Base-by-base conservation (phyloP, 1,284 basidiomycete species). In the Sanghuangporus weigelae region DNA sequence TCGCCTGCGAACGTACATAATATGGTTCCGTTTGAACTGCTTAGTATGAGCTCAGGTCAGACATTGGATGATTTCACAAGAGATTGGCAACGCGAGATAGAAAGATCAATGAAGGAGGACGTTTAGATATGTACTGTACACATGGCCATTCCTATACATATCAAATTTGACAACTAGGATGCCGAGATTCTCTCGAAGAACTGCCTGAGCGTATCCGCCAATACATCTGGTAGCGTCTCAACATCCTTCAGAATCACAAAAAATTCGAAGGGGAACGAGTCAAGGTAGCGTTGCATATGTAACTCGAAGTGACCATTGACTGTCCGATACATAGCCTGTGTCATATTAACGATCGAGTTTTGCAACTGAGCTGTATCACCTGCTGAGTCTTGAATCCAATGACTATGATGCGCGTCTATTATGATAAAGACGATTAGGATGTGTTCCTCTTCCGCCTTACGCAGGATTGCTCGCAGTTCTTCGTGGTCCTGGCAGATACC, bases 261-360 rank as follows among this genome's bases (percentile, higher is more conserved):
- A 74, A 97, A 97, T 77, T 98, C 95, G 78, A 99, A 99, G 0
- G 97, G 97, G 84, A 99, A 99, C 3, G 93, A 91, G 73, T 98
- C 95, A 69, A 98, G 76, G 74, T 98, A 98, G 57, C 93, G 85
- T 70, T 91, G 84, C 81, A 98, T 87, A 72, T 93, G 86, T 69
- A 99, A 78, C 75, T 98, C 92, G 85, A 96, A 89, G 66, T 78
- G 77, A 21, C 96, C 96, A 67, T 92, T 87, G n/a, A 92, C 84
- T 59, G 83, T 84, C 73, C 88, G 90, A 81, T 96, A 97, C 59
- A 89, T 88, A 19, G 93, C 95, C 68, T 93, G 92, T 67, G 94
- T 92, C 91, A 98, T 97, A 14, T 90, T 87, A 67, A 99, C 77
- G 69, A 99, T 98, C 11, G 95, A 96, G 66, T 86, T 85, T 64